Conservation (phyloP, 129 eudicot genomes). For the Heracleum sosnowskyi region DNA sequence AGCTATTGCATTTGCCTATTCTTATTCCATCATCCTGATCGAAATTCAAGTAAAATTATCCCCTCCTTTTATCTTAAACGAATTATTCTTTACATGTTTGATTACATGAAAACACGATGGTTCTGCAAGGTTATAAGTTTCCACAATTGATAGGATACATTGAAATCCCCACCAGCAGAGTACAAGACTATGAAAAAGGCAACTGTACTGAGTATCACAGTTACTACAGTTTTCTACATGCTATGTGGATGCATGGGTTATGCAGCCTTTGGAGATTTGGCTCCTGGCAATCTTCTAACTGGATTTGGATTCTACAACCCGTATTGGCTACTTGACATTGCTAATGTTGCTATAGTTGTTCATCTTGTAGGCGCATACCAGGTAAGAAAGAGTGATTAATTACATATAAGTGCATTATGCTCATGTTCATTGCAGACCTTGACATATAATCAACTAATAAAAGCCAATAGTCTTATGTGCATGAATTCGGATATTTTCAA, state of each 20-base stretch:
- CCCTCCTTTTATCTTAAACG: neutral
- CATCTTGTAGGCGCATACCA: slow-evolving; percentile 78
- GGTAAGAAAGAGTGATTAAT: slow-evolving; percentile 26
- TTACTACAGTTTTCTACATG: slow-evolving; percentile 50
- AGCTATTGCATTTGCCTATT: slow-evolving; percentile 71
- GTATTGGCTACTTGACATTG: slow-evolving; percentile 65
- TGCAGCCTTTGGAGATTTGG: slow-evolving; percentile 67
- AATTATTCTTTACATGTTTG: neutral
- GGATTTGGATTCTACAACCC: slow-evolving; percentile 72
- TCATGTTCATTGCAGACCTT: neutral
- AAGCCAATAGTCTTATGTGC: neutral
- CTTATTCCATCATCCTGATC: slow-evolving; percentile 57
- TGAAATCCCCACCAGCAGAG: slow-evolving; percentile 70
- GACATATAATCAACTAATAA: no score
- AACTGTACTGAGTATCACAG: slow-evolving; percentile 33
- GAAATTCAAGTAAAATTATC: slow-evolving; percentile 47
- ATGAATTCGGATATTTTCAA: neutral
- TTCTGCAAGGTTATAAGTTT: neutral
- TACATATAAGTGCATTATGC: neutral
- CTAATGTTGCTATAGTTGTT: slow-evolving; percentile 57
- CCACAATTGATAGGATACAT: slow-evolving; percentile 37
- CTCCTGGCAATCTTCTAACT: slow-evolving; percentile 63
- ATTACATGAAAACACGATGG: neutral
- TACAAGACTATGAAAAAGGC: slow-evolving; percentile 66
- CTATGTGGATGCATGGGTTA: slow-evolving; percentile 77